Conservation (phyloP, 208 protist genomes). For the Trypanosoma caninum region DNA sequence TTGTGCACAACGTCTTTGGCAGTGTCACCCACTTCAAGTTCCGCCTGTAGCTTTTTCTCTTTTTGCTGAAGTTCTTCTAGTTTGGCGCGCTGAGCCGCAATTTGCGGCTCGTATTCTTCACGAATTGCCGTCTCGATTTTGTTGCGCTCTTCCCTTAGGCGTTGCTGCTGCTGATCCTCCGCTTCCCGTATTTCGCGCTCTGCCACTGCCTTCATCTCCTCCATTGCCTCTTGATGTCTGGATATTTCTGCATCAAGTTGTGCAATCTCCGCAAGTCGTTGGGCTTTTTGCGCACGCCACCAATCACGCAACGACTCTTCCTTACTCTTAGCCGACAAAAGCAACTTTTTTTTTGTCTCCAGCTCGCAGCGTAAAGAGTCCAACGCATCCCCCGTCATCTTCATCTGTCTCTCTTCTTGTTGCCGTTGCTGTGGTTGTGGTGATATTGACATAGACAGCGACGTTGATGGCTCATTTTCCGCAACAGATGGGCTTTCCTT, state of each 20-base stretch:
- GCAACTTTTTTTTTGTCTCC: conserved; percentile 52
- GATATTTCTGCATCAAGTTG: conserved; percentile 61
- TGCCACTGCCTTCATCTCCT: conserved; percentile 50
- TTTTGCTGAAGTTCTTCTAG: conserved; percentile 41
- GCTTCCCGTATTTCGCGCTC: conserved; percentile 43
- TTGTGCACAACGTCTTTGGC: conserved; percentile 39
- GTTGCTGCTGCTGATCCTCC: conserved; percentile 49
- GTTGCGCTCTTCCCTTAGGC: conserved; percentile 39
- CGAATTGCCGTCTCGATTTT: conserved; percentile 47
- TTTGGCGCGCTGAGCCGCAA: conserved; percentile 32
- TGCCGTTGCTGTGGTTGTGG: conserved; percentile 1
- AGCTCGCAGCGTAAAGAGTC: conserved; percentile 56
- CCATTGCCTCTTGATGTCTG: conserved; percentile 36
- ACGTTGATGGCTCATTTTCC: too few relatives aligned
- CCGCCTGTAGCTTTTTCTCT: conserved; percentile 40
- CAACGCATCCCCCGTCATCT: conserved; percentile 37
- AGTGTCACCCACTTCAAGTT: conserved; percentile 39
- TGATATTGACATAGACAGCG: background rate
- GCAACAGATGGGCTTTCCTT: too few relatives aligned
- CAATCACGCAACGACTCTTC: conserved; percentile 53
- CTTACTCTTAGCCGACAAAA: conserved; percentile 41
- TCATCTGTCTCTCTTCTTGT: background rate
- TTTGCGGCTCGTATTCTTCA: conserved; percentile 46
- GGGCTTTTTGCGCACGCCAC: conserved; percentile 63
- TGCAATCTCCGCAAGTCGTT: conserved; percentile 63